Percentiles rank a stretch among this genome's conserved stretches.
Evolutionary conservation across 768 basidiomycete species (phyloP).

Genomic region (Agaricus bisporus): DNA sequence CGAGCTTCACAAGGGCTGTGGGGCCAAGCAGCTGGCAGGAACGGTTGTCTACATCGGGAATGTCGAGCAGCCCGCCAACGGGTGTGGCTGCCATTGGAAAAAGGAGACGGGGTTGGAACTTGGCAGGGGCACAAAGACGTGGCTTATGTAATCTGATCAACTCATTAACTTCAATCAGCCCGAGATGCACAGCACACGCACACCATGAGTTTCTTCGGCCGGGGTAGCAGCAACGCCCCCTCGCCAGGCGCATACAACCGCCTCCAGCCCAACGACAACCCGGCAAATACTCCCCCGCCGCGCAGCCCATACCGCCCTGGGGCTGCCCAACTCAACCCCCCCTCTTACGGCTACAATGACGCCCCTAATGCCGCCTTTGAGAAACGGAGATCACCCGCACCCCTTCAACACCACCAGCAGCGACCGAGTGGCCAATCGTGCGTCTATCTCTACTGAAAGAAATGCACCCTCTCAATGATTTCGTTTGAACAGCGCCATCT

Average conservation of each 20-base stretch:
- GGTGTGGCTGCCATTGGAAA: neutral
- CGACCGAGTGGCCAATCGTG: slow-evolving; percentile 18
- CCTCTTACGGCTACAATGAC: slow-evolving; percentile 46
- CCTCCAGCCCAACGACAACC: slow-evolving; percentile 21
- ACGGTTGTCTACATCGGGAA: slow-evolving; percentile 38
- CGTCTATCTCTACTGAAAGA: neutral
- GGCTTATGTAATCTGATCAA: neutral
- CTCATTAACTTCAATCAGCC: neutral
- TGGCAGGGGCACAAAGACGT: too few species aligned
- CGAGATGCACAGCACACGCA: neutral
- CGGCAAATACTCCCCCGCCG: slow-evolving; percentile 22
- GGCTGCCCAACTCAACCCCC: slow-evolving; percentile 33
- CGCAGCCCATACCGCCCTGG: slow-evolving; percentile 15
- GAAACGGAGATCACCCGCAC: slow-evolving; percentile 29
- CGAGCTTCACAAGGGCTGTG: slow-evolving; percentile 37
- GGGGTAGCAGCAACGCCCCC: slow-evolving; percentile 28
- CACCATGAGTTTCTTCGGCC: slow-evolving; percentile 47
- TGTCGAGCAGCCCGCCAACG: slow-evolving; percentile 14
- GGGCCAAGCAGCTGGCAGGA: slow-evolving; percentile 49
- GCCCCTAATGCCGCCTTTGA: slow-evolving; percentile 44
- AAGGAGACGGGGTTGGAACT: too few species aligned
- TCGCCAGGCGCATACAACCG: slow-evolving; percentile 38
- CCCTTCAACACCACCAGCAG: slow-evolving; percentile 8
- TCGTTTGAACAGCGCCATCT: slow-evolving; percentile 29
- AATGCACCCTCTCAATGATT: neutral